Conservation (phyloP, 345 rosid genomes). For the Eucalyptus cloeziana region DNA sequence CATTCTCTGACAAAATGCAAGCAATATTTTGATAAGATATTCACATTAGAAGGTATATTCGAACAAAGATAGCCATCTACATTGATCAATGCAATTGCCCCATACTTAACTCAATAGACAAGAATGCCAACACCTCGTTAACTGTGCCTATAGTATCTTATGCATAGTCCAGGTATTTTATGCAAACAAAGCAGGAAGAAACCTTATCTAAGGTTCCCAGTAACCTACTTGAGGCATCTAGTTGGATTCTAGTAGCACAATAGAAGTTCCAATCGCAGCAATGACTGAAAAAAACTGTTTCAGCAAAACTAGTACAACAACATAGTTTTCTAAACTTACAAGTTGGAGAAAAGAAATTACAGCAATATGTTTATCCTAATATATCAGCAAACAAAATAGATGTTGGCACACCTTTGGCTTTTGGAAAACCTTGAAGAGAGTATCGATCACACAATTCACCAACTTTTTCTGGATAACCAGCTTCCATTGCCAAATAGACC, state of each 20-base stretch:
- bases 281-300: too few species aligned
- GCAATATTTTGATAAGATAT: neutral
- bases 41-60: neutral
- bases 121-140: neutral
- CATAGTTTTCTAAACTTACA: too few species aligned
- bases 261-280: too few species aligned
- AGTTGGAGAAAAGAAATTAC: too few species aligned
- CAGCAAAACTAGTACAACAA: too few species aligned
- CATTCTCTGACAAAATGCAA: neutral
- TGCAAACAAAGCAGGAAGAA: neutral
- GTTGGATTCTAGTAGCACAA: too few species aligned
- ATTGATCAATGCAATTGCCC: neutral
- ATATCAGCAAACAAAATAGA: too few species aligned
- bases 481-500: constrained; percentile 98
- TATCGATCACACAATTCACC: constrained; percentile 62
- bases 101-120: neutral
- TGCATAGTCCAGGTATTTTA: neutral
- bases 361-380: too few species aligned
- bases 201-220: neutral
- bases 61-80: neutral
- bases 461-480: constrained; percentile 83
- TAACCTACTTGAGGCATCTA: too few species aligned
- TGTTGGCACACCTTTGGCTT: too few species aligned
- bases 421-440: too few species aligned
- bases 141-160: neutral